Base-by-base conservation (phyloP, 1,284 basidiomycete species). In the Trametes polyzona region DNA sequence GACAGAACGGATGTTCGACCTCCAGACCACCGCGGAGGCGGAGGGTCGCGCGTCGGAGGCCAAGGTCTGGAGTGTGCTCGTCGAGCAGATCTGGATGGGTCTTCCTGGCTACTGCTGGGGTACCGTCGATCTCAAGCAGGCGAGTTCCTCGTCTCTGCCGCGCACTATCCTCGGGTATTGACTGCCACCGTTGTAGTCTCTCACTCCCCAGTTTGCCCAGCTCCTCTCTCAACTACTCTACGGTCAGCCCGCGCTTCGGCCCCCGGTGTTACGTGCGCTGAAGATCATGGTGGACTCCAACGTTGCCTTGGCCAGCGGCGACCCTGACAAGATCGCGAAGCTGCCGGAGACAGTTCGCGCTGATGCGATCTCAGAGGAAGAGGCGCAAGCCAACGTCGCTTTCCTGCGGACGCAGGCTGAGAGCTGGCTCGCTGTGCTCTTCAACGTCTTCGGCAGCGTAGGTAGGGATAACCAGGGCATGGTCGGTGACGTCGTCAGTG, bases 401-500 rank as follows among this genome's bases (percentile, higher is more conserved):
- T 90, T 93, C 71, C 79, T 99, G 55, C 86, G 84, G 47, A 79
- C 80, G 0, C 88, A 98, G 67, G 89, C 88, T 0, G 92, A 95
- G 69, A 96, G 93, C 68, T 96, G 97, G 87, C 83, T 98, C 24
- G 90, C 94, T 0, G 93, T 98, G 4, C 80, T 98, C 41, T 96
- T 98, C 79, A 98, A 99, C 70, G 89, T 99, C n/a, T 98, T 98
- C 73, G 84, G 90, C 59, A 95, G 86, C 66, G 84, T 92, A 21
- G 84, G 83, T 3, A 80, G 86, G 42, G 93, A 96, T 62, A 83
- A 82, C 42, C 84, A 94, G 44, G 88, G 87, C 3, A 83, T 87
- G 74, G 86, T 98, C n/a, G 92, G 94, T 35, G 94, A 96, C 53
- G 92, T 93, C 32, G 92, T 98, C 65, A 83, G 81, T 19, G 80